phyloP scores from a whole-genome alignment of 73 alveolate genomes.

The Breviolum minutum region DNA sequence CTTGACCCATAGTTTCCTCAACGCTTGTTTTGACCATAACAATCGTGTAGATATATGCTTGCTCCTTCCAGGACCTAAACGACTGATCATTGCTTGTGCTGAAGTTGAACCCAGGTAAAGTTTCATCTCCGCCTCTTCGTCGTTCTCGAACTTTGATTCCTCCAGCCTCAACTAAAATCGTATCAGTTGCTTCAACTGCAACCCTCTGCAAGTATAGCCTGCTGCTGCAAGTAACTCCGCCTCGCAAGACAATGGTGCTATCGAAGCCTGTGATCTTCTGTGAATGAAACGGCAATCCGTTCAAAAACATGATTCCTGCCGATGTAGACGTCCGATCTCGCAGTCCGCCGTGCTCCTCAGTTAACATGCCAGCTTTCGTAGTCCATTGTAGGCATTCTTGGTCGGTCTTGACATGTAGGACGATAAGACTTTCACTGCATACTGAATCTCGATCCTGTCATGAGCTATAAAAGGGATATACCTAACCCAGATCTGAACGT shows the following conservation, averaged over 20 bases:
- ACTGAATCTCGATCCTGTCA: background rate
- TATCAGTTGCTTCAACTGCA: background rate
- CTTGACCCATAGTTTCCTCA: background rate
- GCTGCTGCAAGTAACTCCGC: background rate
- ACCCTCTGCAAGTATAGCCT: too few species aligned
- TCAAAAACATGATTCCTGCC: background rate
- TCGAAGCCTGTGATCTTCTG: background rate
- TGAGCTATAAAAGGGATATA: background rate
- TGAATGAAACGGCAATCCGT: background rate
- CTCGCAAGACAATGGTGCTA: background rate
- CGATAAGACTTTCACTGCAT: background rate
- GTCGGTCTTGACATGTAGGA: background rate
- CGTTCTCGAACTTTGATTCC: background rate
- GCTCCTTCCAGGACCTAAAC: background rate
- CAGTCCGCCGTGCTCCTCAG: background rate
- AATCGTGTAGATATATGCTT: background rate
- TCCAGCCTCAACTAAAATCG: background rate
- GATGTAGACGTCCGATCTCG: background rate
- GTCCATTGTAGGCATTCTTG: background rate
- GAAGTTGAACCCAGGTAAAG: background rate
- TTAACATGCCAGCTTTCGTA: background rate
- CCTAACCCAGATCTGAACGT: background rate
- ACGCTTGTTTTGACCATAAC: background rate
- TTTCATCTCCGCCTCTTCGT: background rate
- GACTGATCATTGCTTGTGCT: background rate